A percentile compares a stretch with the other conserved stretches of the same genome.
Conservation (phyloP, 306 rosid genomes). For the Cucurbita argyrosperma region DNA sequence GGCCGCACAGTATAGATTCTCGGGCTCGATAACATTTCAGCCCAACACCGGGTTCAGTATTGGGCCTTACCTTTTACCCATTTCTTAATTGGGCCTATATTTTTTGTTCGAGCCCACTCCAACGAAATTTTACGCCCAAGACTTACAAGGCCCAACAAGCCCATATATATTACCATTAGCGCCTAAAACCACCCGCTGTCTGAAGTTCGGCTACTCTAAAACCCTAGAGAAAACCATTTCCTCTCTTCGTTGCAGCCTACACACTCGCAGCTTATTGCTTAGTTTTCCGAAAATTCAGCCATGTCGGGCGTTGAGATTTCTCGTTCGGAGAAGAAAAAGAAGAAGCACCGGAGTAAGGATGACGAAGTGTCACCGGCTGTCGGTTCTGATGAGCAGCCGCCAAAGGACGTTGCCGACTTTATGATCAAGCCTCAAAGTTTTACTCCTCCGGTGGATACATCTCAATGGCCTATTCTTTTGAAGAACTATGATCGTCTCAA, state of each 20-base stretch:
- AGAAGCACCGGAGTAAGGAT: constrained; percentile 18
- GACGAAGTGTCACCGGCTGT: neutral
- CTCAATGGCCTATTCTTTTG: constrained; percentile 73
- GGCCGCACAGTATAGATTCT: constrained; percentile 4
- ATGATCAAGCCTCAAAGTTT: constrained; percentile 58
- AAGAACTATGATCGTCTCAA: constrained; percentile 83
- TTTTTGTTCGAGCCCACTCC: neutral
- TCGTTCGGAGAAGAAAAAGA: constrained; percentile 41
- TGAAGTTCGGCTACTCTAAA: neutral
- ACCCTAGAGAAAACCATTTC: constrained; percentile 5
- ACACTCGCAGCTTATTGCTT: neutral
- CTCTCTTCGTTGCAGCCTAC: neutral
- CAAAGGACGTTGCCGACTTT: constrained; percentile 20
- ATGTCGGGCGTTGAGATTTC: constrained; percentile 28
- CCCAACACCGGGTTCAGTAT: neutral
- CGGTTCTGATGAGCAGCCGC: constrained; percentile 4
- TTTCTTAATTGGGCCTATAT: neutral
- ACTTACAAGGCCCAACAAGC: neutral
- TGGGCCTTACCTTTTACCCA: neutral
- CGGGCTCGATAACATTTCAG: neutral
- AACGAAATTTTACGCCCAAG: neutral
- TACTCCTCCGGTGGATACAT: constrained; percentile 58
- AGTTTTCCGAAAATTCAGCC: neutral
- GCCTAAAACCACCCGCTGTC: neutral
- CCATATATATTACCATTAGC: neutral